Evolutionary conservation across 805 yeast genomes (phyloP).

Genomic region (Jamesozyma spencerorum): DNA sequence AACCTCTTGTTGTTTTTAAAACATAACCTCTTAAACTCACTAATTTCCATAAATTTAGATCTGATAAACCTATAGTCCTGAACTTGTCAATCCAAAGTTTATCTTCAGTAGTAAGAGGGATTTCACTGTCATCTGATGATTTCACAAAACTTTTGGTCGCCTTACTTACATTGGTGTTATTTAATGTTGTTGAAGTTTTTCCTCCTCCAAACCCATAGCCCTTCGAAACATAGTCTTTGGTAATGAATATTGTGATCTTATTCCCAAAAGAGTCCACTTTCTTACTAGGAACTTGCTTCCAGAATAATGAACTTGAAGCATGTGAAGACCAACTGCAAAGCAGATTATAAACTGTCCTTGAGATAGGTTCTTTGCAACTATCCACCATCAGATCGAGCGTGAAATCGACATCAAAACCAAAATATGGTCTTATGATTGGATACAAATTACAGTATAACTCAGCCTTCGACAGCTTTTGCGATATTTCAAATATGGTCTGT

Average conservation of each 20-base stretch:
- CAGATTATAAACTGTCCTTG: constrained; percentile 54
- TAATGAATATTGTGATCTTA: constrained; percentile 20
- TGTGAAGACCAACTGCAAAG: constrained; percentile 64
- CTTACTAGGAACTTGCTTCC: constrained; percentile 46
- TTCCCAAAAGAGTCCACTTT: constrained; percentile 40
- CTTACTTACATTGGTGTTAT: constrained; percentile 8
- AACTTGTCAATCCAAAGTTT: constrained; percentile 64
- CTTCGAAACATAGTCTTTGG: constrained; percentile 21
- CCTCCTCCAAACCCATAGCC: constrained; percentile 21
- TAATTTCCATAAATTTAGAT: constrained; percentile 75
- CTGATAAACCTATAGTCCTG: constrained; percentile 62
- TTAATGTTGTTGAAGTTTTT: background rate
- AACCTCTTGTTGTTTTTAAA: constrained; percentile 42
- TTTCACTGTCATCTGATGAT: constrained; percentile 35
- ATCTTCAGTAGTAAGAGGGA: constrained; percentile 57
- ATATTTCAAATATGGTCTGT: constrained; percentile 50
- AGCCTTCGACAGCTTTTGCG: constrained; percentile 56
- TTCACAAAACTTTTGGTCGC: constrained; percentile 19
- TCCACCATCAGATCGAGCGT: constrained; percentile 58
- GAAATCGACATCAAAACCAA: constrained; percentile 69
- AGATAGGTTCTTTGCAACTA: constrained; percentile 57
- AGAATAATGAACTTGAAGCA: constrained; percentile 62
- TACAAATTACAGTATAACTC: constrained; percentile 76
- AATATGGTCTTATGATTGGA: constrained; percentile 68
- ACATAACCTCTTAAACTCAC: constrained; percentile 62